Evolutionary conservation across 371 early-diverging fungal species (phyloP).

Genomic region (Apophysomyces variabilis): DNA sequence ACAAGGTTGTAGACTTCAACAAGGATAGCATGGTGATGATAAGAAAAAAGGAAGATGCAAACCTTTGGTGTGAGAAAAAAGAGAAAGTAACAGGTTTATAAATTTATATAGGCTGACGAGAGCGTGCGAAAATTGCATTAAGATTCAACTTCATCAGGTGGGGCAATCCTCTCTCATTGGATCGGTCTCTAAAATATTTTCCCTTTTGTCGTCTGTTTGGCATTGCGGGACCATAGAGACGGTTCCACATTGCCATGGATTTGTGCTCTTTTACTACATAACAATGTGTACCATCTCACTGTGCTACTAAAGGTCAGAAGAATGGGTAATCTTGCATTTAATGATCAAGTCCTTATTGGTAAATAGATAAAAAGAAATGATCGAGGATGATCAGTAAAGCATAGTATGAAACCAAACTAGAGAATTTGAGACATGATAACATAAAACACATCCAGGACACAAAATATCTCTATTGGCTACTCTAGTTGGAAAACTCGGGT

Average conservation of each 20-base stretch:
- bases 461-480: too few species aligned
- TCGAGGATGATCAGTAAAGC: too few species aligned
- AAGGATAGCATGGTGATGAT: conserved; percentile 1
- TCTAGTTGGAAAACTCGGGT: too few species aligned
- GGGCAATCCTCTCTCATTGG: conserved; percentile 1
- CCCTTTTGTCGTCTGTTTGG: not conserved
- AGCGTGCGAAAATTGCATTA: conserved; percentile 9
- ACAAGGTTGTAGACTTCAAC: conserved; percentile 8
- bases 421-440: too few species aligned
- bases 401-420: too few species aligned
- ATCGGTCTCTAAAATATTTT: not conserved
- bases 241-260: not conserved
- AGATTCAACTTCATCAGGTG: conserved; percentile 2
- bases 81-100: not conserved
- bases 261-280: too few species aligned
- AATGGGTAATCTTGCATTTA: too few species aligned
- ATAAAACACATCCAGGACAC: too few species aligned
- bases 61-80: not conserved
- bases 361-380: too few species aligned
- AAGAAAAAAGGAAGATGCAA: not conserved
- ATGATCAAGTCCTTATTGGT: too few species aligned
- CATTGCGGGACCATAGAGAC: not conserved
- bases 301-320: too few species aligned
- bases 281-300: too few species aligned
- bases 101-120: conserved; percentile 5